Base-by-base conservation (phyloP, 2,329 filamentous ascomycete species). In the Phoma sp. region DNA sequence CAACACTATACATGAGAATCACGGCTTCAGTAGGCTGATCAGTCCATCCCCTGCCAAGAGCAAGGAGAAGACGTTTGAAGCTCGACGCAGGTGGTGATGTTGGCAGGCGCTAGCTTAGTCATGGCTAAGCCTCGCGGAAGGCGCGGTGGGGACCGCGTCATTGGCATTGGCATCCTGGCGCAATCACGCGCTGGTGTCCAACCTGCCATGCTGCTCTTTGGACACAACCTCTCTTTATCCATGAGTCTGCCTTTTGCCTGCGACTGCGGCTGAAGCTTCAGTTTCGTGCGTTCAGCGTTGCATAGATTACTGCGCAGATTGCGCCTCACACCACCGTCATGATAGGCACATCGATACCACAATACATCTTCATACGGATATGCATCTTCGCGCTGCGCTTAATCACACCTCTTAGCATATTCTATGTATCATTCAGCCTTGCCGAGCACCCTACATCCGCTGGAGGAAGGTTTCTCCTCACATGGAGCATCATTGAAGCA, bases 401-500 rank as follows among this genome's bases (percentile, higher is more conserved):
- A 32, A 72, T 84, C 42, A 79, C 80, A 12, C 81, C 82, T 10
- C 62, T 83, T 21, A 79, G 79, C 65, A 68, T 83, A 29, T 65
- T 80, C 53, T 83, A 81, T 65, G 72, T 69, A 40, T 61, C 78
- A 61, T 60, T 68, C 48, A 68, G 64, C 49, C 73, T 72, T 46
- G 69, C 74, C 17, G 76, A 71, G 58, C 59, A 62, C 55, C 64
- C 69, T 28, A 56, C 70, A n/a, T 73, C 50, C 4, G 65, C 55
- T 11, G 51, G 58, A 25, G 53, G 66, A 4, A 64, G 65, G 20
- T 65, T 74, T 23, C 60, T 83, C 10, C 73, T 83, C 51, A 61
- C 71, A 3, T 81, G 80, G 71, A 74, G 79, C 39, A 59, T 76
- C 20, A 70, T 80, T n/a, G 85, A 88, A 69, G 71, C 80, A 0